Conservation (phyloP, 192 early-diverging fungal species). For the Phlyctochytrium planicorne region DNA sequence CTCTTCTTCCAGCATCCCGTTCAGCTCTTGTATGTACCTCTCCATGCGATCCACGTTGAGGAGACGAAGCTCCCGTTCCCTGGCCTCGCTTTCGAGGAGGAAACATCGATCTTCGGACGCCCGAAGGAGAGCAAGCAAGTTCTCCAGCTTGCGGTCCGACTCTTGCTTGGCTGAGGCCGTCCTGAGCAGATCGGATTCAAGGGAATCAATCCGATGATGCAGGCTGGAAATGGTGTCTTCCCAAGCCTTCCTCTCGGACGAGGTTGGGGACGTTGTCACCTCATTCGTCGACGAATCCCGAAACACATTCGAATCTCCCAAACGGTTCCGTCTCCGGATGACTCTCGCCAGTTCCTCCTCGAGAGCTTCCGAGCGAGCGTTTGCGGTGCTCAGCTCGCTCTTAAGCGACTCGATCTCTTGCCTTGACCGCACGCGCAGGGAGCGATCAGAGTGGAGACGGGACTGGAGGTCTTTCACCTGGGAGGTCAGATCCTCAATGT, state of each 20-base stretch:
- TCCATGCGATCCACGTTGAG: background rate
- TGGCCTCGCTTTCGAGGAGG: background rate
- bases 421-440: background rate
- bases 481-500: background rate
- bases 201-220: background rate
- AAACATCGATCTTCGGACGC: background rate
- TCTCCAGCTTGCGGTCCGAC: background rate
- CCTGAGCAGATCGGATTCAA: background rate
- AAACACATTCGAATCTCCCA: too few relatives aligned
- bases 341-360: background rate
- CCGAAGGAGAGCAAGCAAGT: background rate
- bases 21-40: background rate
- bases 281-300: too few relatives aligned
- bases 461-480: background rate
- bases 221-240: too few relatives aligned
- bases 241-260: too few relatives aligned
- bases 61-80: background rate
- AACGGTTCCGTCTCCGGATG: too few relatives aligned
- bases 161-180: background rate
- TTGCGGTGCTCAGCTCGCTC: background rate
- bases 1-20: slow-evolving; percentile 5
- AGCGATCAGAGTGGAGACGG: background rate
- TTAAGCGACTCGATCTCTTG: background rate
- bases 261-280: too few relatives aligned
- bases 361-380: background rate